Evolutionary conservation across 164 flowering plant species (phyloP), one percentile per base, ranked within the genome.

Genomic region (Malania oleifera): DNA sequence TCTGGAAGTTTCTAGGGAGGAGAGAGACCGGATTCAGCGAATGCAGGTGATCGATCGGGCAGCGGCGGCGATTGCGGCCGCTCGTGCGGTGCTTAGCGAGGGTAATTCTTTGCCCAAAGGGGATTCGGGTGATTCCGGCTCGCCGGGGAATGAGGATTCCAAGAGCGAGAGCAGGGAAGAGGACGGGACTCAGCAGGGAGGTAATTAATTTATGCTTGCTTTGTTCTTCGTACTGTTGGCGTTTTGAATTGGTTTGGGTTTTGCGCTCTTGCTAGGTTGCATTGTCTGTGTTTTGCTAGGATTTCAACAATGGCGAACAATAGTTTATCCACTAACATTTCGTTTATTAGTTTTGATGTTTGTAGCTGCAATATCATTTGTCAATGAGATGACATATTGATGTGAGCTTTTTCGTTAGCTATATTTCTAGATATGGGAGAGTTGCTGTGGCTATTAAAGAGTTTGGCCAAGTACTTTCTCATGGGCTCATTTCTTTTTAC

Each of bases 11-110:
- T 64, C 90, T 1, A 72, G 52, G 59, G 96, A 89, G 62, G 93
- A 87, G 68, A 70, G 98, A 59, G 98, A 92, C 54, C 77, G 85
- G 22, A 58, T 83, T 56, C 98, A 92, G 79, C 67, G 87, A 44
- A 75, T 85, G 78, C 98, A 89, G 77, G 92, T 93, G 2, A 75
- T 93, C 57, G 92, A 87, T 73, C 82, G 97, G 1, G 98, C 97
- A 3, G 86, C 96, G 0, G 98, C 98, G 0, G 97, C 98, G 1
- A 84, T 93, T 25, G 85, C 91, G 0, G 98, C 97, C 0, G 96
- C 98, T 1, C 71, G 74, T 3, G 73, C 89, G 2, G 38, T 89
- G 52, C 53, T 93, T 8, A 50, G 71, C 52, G 91, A 86, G 70
- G 69, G n/a, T 17, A 60, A 48, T n/a, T 2, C 19, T 22, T 53